Conservation (phyloP, 768 basidiomycete species). For the Suillus hirtellus region DNA sequence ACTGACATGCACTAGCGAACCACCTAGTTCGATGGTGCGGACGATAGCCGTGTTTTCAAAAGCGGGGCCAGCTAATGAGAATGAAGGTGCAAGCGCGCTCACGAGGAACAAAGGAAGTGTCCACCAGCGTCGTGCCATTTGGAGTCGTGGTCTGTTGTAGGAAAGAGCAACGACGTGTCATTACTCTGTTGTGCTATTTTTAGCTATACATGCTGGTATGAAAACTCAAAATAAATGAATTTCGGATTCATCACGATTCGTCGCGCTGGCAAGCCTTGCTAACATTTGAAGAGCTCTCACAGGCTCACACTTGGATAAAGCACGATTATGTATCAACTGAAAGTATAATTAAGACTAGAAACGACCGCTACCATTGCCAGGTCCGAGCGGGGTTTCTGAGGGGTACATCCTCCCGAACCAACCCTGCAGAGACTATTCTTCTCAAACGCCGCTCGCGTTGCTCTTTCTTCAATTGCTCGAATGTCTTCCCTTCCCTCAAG, state of each 20-base stretch:
- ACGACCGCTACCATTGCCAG: constrained; percentile 72
- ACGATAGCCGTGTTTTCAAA: constrained; percentile 92
- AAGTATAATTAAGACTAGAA: constrained; percentile 10
- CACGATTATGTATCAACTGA: constrained; percentile 4
- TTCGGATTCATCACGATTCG: background rate
- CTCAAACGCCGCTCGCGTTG: constrained; percentile 67
- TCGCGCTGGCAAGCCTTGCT: background rate
- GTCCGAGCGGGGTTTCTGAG: constrained; percentile 68
- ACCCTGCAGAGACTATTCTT: constrained; percentile 77
- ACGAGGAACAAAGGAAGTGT: constrained; percentile 47
- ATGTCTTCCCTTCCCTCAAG: constrained; percentile 78
- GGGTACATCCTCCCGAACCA: constrained; percentile 78
- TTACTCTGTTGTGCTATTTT: constrained; percentile 21
- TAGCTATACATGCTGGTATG: background rate
- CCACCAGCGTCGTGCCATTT: constrained; percentile 47
- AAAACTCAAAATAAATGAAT: background rate
- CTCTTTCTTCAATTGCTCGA: constrained; percentile 63
- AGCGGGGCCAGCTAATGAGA: constrained; percentile 45
- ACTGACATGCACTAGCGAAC: constrained; percentile 82
- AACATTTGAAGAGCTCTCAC: background rate
- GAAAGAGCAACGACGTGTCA: constrained; percentile 23
- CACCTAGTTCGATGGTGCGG: constrained; percentile 86
- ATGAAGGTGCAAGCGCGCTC: constrained; percentile 40
- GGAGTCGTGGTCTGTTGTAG: constrained; percentile 32
- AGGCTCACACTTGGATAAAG: background rate